Percentiles rank a stretch among this genome's conserved stretches.
phyloP scores from a whole-genome alignment of 495 filamentous ascomycete species.

The Wilcoxina mikolae region DNA sequence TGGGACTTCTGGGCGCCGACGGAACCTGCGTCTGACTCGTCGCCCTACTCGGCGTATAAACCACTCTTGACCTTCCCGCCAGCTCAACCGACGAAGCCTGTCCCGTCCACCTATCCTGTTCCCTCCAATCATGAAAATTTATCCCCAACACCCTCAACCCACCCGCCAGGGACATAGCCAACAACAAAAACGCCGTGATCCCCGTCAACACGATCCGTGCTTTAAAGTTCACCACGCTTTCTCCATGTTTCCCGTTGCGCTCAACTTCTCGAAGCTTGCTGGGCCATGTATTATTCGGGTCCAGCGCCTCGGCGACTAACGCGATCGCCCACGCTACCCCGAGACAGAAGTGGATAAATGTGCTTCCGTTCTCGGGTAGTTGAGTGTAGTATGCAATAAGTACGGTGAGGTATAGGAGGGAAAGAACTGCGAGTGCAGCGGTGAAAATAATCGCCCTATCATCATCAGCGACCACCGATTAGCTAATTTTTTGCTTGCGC shows the following conservation, averaged over 20 bases:
- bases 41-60: neutral
- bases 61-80: neutral
- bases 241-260: neutral
- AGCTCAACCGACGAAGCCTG: neutral
- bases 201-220: neutral
- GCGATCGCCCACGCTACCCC: conserved; percentile 7
- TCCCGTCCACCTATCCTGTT: neutral
- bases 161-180: neutral
- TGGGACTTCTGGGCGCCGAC: neutral
- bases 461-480: neutral
- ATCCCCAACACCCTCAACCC: neutral
- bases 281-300: conserved; percentile 4
- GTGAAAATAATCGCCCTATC: conserved; percentile 6
- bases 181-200: neutral
- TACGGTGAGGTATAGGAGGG: conserved; percentile 3
- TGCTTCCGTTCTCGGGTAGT: neutral
- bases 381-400: conserved; percentile 1
- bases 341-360: neutral
- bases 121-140: neutral
- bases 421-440: neutral
- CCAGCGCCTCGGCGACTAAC: neutral
- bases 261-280: neutral
- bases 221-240: neutral
- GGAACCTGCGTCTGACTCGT: neutral
- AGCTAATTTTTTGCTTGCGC: neutral